A percentile compares a stretch with the other conserved stretches of the same genome.
Conservation (phyloP, 805 yeast genomes). For the Candida pseudofarinosa region DNA sequence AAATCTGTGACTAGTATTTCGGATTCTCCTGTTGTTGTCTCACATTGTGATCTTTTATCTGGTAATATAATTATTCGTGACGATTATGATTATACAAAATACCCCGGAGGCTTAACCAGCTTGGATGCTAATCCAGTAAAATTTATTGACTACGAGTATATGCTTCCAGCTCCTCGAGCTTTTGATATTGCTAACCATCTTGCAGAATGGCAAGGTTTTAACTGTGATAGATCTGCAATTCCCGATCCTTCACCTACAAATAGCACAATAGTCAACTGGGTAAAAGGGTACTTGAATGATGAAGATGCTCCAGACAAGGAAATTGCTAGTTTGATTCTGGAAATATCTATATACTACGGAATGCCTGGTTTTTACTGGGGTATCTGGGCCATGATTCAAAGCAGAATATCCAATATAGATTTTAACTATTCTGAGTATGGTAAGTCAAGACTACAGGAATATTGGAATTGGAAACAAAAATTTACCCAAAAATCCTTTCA, state of each 20-base stretch:
- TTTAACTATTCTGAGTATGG: conserved; percentile 67
- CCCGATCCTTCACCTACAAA: conserved; percentile 48
- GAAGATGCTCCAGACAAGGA: conserved; percentile 22
- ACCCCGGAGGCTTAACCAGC: conserved; percentile 12
- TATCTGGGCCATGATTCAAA: conserved; percentile 75
- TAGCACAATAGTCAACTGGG: conserved; percentile 52
- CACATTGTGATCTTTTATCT: conserved; percentile 70
- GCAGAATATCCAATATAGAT: conserved; percentile 64
- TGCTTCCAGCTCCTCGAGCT: conserved; percentile 69
- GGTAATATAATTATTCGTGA: conserved; percentile 67
- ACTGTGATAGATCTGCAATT: conserved; percentile 58
- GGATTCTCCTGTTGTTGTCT: conserved; percentile 54
- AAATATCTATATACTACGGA: conserved; percentile 62
- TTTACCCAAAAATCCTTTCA: conserved; percentile 2
- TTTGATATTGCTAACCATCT: conserved; percentile 73
- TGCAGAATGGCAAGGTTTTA: conserved; percentile 80
- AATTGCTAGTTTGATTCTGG: conserved; percentile 47
- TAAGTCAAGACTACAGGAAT: conserved; percentile 56
- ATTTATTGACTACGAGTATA: conserved; percentile 70
- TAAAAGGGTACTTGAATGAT: conserved; percentile 47
- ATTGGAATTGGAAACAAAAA: conserved; percentile 60
- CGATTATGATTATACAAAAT: conserved; percentile 11
- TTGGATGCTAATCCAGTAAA: conserved; percentile 40
- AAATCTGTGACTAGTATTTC: conserved; percentile 29
- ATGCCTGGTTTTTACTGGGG: conserved; percentile 87